A percentile compares a stretch with the other conserved stretches of the same genome.
phyloP scores from a whole-genome alignment of 2,329 filamentous ascomycete species.

The Intubia oerlemansii region DNA sequence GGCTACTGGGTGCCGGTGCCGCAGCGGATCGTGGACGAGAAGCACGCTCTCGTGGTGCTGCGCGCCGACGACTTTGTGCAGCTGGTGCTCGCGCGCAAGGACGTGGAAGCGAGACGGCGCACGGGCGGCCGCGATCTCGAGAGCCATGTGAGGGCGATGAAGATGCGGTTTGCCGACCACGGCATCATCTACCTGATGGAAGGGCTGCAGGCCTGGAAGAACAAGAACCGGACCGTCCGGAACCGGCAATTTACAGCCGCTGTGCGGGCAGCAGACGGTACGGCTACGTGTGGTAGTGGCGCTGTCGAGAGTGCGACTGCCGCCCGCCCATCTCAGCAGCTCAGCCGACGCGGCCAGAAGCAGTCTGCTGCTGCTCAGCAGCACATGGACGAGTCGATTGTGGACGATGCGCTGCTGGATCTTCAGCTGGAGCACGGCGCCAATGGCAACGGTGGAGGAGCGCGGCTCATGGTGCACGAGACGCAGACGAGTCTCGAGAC shows the following conservation, averaged over 20 bases:
- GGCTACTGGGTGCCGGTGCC: constrained; percentile 44
- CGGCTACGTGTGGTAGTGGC: no score
- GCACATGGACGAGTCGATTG: constrained; percentile 41
- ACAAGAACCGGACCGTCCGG: constrained; percentile 43
- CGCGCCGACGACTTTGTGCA: constrained; percentile 44
- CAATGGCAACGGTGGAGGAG: not conserved
- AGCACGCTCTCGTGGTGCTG: constrained; percentile 40
- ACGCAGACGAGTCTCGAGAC: constrained; percentile 38
- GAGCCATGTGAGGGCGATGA: constrained; percentile 33
- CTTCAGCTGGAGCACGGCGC: constrained; percentile 31
- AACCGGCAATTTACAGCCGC: constrained; percentile 47
- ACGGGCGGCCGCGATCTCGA: constrained; percentile 24
- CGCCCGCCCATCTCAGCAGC: constrained; percentile 8
- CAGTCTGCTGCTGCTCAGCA: constrained; percentile 19
- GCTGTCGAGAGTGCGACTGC: not conserved
- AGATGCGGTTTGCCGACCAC: constrained; percentile 26
- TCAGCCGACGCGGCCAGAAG: constrained; percentile 16
- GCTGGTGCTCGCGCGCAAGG: constrained; percentile 21
- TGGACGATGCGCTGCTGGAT: constrained; percentile 50
- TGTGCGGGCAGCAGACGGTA: no score
- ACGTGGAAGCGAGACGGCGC: constrained; percentile 7
- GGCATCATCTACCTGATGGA: constrained; percentile 52
- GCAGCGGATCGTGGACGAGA: constrained; percentile 29
- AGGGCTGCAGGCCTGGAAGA: constrained; percentile 42
- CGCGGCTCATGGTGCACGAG: constrained; percentile 41